These are phyloP conservation scores for Melaleuca quinquenervia DNA, from an alignment of 345 rosid species.

Conservation along the genomic window DNA sequence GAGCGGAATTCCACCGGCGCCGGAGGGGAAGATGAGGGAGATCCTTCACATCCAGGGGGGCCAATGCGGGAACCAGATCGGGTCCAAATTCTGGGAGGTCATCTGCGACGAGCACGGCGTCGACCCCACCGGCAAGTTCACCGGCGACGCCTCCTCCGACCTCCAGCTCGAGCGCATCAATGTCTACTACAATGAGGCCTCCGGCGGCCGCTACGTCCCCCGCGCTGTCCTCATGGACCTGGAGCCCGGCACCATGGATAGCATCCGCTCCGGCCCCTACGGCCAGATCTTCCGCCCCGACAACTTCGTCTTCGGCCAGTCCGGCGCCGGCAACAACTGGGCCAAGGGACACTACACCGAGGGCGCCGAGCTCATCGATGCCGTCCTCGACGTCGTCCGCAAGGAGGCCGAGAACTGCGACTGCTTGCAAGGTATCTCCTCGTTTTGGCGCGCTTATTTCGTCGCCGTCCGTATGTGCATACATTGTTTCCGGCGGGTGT, in stretches of 20 bases:
- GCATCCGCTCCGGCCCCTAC: slow-evolving; percentile 84
- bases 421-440: slow-evolving; percentile 75
- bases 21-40: slow-evolving; percentile 55
- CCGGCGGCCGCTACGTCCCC: slow-evolving; percentile 89
- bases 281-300: slow-evolving; percentile 88
- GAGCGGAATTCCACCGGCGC: not conserved
- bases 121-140: slow-evolving; percentile 71
- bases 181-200: slow-evolving; percentile 88
- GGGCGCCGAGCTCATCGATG: slow-evolving; percentile 88
- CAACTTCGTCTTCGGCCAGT: slow-evolving; percentile 79
- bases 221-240: slow-evolving; percentile 98
- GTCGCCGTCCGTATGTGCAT: not conserved
- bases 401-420: slow-evolving; percentile 98
- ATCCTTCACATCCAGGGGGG: slow-evolving; percentile 94
- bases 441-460: not conserved
- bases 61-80: slow-evolving; percentile 98
- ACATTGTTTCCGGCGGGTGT: not conserved
- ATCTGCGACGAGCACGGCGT: slow-evolving; percentile 95
- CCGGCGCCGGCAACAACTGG: slow-evolving; percentile 86
- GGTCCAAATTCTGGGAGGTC: slow-evolving; percentile 97
- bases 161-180: slow-evolving; percentile 85
- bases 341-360: slow-evolving; percentile 93
- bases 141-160: slow-evolving; percentile 44
- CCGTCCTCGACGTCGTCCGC: slow-evolving; percentile 95
- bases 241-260: slow-evolving; percentile 98